Evolutionary conservation across 805 yeast genomes (phyloP).

Genomic region (Wickerhamiella cacticola): DNA sequence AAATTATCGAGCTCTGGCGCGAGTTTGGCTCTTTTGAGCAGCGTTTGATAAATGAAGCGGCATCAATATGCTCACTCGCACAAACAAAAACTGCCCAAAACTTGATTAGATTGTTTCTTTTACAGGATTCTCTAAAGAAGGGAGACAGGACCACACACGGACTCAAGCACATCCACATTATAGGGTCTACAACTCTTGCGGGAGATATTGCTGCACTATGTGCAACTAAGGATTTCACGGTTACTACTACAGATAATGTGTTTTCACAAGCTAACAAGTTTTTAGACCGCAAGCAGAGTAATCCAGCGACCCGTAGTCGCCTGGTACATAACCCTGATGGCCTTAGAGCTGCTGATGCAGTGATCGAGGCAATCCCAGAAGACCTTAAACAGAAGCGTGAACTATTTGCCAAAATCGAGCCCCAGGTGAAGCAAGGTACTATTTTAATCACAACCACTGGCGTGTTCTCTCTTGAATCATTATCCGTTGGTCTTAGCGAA

Average conservation of each 20-base stretch:
- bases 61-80: not conserved
- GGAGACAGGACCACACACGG: not conserved
- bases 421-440: not conserved
- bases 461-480: slow-evolving; percentile 3
- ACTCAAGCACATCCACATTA: slow-evolving; percentile 4
- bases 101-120: not conserved
- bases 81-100: slow-evolving; percentile 2
- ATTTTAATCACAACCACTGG: slow-evolving; percentile 5
- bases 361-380: slow-evolving; percentile 10
- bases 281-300: not conserved
- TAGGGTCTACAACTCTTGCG: slow-evolving; percentile 2
- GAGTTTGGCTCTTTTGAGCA: not conserved
- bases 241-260: not conserved
- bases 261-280: not conserved
- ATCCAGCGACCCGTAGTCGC: not conserved
- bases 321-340: not conserved
- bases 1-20: slow-evolving; percentile 6
- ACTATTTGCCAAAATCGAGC: not conserved
- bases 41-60: slow-evolving; percentile 7
- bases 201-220: slow-evolving; percentile 7
- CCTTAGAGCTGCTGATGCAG: slow-evolving; percentile 3
- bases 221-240: slow-evolving; percentile 7
- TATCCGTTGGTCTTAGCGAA: not conserved
- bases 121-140: slow-evolving; percentile 8
- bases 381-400: not conserved